Percentiles rank a stretch among this genome's conserved stretches.
Conservation (phyloP, 805 yeast species). For the Schizosaccharomyces osmophilus region DNA sequence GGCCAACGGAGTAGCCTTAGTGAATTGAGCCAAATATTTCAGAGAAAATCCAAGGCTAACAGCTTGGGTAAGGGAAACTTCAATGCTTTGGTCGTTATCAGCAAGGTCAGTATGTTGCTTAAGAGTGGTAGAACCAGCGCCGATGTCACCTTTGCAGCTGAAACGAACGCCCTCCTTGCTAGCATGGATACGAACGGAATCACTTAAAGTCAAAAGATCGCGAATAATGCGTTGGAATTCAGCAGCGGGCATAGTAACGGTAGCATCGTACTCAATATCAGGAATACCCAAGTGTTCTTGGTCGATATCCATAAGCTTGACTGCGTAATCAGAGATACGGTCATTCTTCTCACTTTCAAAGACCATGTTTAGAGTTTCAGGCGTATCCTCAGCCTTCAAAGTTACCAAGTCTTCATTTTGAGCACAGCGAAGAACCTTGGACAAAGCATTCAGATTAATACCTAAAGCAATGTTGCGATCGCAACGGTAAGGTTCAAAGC, state of each 20-base stretch:
- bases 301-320: slow-evolving; percentile 89
- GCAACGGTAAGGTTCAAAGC: slow-evolving; percentile 81
- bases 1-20: slow-evolving; percentile 68
- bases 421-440: slow-evolving; percentile 78
- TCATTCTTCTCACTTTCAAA: slow-evolving; percentile 84
- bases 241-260: slow-evolving; percentile 60
- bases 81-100: slow-evolving; percentile 47
- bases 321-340: slow-evolving; percentile 70
- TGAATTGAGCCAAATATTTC: slow-evolving; percentile 71
- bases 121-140: slow-evolving; percentile 62
- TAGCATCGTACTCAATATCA: slow-evolving; percentile 74
- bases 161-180: slow-evolving; percentile 84
- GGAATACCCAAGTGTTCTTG: slow-evolving; percentile 83
- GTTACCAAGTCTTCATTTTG: slow-evolving; percentile 72
- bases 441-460: slow-evolving; percentile 62
- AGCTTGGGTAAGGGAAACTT: slow-evolving; percentile 59
- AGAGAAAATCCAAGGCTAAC: slow-evolving; percentile 78
- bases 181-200: slow-evolving; percentile 61
- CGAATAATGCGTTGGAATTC: slow-evolving; percentile 79
- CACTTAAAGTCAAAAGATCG: slow-evolving; percentile 68
- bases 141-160: slow-evolving; percentile 74
- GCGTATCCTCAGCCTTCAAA: slow-evolving; percentile 67
- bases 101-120: slow-evolving; percentile 70
- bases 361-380: slow-evolving; percentile 52
- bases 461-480: slow-evolving; percentile 85